Base-by-base conservation (phyloP, 441 rosid species). In the Pelargonium myrrhifolium region DNA sequence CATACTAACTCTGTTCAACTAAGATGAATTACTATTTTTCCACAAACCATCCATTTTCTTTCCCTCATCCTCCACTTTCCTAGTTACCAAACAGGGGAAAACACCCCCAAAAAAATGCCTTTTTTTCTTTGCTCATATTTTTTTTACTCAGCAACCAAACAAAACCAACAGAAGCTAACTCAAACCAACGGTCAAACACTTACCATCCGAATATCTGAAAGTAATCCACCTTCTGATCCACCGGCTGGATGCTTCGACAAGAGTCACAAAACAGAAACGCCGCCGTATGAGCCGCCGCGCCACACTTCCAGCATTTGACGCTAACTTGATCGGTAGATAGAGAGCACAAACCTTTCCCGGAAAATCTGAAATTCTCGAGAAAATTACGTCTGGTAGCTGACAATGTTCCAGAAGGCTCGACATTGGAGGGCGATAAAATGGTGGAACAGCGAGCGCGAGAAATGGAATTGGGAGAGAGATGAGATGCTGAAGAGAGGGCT, bases 151-250 rank as follows among this genome's bases (percentile, higher is more conserved):
- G 60, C 21, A 55, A 55, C 49, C 28, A 71, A 60, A 51, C 6
- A 42, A 60, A 45, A 55, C 64, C 21, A 0, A 22, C 35, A 20
- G 26, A 60, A 24, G 14, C 64, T 6, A 63, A 11, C 21, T 42
- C 3, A 40, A 62, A 64, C 47, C 62, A 18, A 5, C 3, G 14
- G 17, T 12, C 17, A 40, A 47, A 45, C 9, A 80, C 84, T 84
- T 77, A 93, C 97, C 91, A 64, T 69, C 85, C 93, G 72, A 91
- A 89, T 59, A 93, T 83, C 63, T 86, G 85, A 69, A 91, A 93
- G 74, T 83, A 93, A 77, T 93, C 82, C 20, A 84, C 75, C 18
- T 91, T 88, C 9, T 67, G 83, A 80, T 91, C 89, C 45, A 85
- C 77, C 4, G 97, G 96, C 81, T 91, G 99, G 71, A 93, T 84